Conservation (phyloP, 2,329 filamentous ascomycete genomes). For the Graphilbum sp. region DNA sequence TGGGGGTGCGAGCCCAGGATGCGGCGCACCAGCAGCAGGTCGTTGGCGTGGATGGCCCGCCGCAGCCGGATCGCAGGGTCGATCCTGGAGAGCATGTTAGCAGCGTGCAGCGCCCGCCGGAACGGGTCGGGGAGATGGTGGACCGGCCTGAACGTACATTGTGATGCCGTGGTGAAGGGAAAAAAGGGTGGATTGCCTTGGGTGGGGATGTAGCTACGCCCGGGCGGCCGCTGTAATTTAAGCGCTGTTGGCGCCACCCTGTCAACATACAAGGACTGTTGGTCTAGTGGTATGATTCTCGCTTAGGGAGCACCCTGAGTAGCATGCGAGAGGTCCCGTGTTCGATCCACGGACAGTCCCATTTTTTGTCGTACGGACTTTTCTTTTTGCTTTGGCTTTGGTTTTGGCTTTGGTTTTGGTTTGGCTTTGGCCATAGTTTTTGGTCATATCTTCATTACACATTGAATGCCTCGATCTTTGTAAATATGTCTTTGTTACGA, state of each 20-base stretch:
- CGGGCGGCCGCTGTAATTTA: not conserved
- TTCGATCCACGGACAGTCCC: conserved; percentile 8
- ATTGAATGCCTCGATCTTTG: too few species aligned
- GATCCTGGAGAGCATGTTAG: conserved; percentile 37
- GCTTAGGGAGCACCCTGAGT: conserved; percentile 32
- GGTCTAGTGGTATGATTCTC: conserved; percentile 50
- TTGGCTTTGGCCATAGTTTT: too few species aligned
- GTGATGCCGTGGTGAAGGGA: too few species aligned
- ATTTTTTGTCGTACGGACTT: not conserved
- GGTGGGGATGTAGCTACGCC: too few species aligned
- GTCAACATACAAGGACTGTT: conserved; percentile 8
- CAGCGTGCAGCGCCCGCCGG: not conserved
- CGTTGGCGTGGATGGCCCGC: conserved; percentile 63
- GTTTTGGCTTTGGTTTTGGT: conserved; percentile 14
- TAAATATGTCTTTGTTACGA: too few species aligned
- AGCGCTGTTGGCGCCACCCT: not conserved
- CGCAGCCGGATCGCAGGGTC: conserved; percentile 61
- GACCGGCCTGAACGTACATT: too few species aligned
- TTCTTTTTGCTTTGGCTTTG: not conserved
- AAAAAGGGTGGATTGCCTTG: too few species aligned
- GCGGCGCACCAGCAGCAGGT: conserved; percentile 54
- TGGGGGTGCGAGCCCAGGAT: conserved; percentile 58
- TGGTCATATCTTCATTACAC: too few species aligned
- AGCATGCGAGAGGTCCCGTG: conserved; percentile 7
- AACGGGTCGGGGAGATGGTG: too few species aligned